Percentiles rank a stretch among this genome's conserved stretches.
Evolutionary conservation across 371 early-diverging fungal species (phyloP).

Genomic region (Mortierella sp.): DNA sequence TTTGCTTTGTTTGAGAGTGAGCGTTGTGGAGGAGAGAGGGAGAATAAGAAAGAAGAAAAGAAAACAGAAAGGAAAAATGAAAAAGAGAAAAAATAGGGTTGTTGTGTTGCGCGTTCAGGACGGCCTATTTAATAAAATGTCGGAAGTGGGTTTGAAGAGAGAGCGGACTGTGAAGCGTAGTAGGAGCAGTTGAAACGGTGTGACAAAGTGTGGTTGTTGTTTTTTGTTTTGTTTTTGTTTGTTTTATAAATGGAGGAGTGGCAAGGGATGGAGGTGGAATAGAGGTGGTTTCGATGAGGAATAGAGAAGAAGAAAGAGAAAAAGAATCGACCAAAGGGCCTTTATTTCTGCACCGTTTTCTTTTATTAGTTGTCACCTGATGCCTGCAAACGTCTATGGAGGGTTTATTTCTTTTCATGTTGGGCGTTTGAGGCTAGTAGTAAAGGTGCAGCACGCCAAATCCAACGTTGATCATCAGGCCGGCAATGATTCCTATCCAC

Average conservation of each 20-base stretch:
- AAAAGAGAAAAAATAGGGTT: slow-evolving; percentile 8
- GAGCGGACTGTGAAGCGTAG: slow-evolving; percentile 12
- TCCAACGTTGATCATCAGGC: slow-evolving; percentile 76
- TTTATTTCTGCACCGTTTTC: background rate
- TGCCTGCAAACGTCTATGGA: slow-evolving; percentile 15
- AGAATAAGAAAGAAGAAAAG: background rate
- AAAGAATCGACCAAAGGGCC: background rate
- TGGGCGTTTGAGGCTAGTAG: slow-evolving; percentile 38
- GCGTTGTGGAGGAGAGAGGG: background rate
- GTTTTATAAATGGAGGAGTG: background rate
- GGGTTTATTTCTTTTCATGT: background rate
- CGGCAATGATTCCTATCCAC: slow-evolving; percentile 69
- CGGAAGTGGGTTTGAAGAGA: background rate
- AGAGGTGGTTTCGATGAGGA: background rate
- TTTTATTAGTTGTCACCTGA: slow-evolving; percentile 1
- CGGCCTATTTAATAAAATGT: slow-evolving; percentile 2
- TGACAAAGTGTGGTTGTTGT: background rate
- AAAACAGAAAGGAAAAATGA: background rate
- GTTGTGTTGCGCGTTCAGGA: slow-evolving; percentile 9
- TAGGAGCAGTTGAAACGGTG: background rate
- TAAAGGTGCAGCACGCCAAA: slow-evolving; percentile 75
- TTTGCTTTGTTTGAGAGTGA: background rate
- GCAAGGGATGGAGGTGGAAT: background rate
- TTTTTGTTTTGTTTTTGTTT: background rate
- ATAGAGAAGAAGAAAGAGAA: background rate